Conservation (phyloP, 352 stramenopile genomes). For the Phytopythium aichiense region DNA sequence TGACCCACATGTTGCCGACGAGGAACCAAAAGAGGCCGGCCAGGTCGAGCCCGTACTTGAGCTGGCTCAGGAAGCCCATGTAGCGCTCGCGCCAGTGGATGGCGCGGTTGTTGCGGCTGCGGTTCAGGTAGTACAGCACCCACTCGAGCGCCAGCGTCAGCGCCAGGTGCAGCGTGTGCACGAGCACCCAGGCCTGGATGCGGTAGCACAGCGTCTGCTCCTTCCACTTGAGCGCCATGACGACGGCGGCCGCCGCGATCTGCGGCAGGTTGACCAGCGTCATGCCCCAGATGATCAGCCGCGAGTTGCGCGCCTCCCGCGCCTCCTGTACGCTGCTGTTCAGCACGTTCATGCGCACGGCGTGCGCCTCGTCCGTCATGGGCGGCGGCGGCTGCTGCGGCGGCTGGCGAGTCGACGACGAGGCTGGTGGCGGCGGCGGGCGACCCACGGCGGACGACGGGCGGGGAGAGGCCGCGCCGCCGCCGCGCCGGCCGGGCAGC, state of each 20-base stretch:
- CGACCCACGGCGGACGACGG: not conserved
- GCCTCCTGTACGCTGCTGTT: constrained; percentile 81
- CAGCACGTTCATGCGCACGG: constrained; percentile 79
- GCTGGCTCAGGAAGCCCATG: constrained; percentile 61
- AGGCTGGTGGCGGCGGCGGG: not conserved
- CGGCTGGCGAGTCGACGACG: not conserved
- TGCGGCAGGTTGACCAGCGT: constrained; percentile 78
- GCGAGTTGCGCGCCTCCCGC: constrained; percentile 71
- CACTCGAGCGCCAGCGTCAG: constrained; percentile 73
- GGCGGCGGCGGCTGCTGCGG: constrained; percentile 9
- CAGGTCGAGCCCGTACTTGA: constrained; percentile 81
- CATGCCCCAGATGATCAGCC: constrained; percentile 75
- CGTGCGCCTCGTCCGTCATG: constrained; percentile 62
- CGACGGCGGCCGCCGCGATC: constrained; percentile 46
- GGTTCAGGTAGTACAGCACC: constrained; percentile 73
- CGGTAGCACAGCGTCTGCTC: constrained; percentile 73
- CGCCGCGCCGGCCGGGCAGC: not conserved
- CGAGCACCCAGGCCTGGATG: constrained; percentile 80
- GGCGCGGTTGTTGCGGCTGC: constrained; percentile 41
- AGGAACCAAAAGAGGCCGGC: constrained; percentile 83
- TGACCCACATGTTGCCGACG: constrained; percentile 88
- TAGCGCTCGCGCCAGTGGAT: constrained; percentile 63
- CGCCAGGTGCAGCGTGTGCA: constrained; percentile 67
- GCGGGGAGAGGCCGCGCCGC: not conserved
- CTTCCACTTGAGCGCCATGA: constrained; percentile 68